A percentile compares a stretch with the other conserved stretches of the same genome.
phyloP scores from a whole-genome alignment of 2,329 filamentous ascomycete species.

The Clarireedia monteithiana region DNA sequence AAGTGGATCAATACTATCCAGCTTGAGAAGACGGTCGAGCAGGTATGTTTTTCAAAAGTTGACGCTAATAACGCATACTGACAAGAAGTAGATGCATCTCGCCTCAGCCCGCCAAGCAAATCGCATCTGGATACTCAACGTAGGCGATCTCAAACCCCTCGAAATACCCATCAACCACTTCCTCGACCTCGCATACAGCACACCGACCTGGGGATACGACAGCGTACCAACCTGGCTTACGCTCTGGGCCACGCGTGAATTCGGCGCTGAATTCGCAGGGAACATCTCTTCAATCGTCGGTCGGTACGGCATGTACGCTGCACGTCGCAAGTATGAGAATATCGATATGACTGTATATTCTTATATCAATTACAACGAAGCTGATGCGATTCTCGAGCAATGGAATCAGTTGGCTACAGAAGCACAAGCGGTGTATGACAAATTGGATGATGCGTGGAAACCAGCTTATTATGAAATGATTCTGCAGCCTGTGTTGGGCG shows the following conservation, averaged over 20 bases:
- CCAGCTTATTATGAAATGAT: constrained; percentile 57
- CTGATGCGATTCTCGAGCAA: constrained; percentile 46
- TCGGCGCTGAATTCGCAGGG: constrained; percentile 40
- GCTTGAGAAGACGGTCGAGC: constrained; percentile 54
- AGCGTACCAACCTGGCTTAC: constrained; percentile 49
- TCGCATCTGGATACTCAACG: constrained; percentile 55
- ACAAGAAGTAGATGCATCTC: constrained; percentile 45
- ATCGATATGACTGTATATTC: constrained; percentile 51
- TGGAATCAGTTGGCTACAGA: constrained; percentile 46
- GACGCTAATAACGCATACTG: too few relatives aligned
- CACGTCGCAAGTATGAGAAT: constrained; percentile 54
- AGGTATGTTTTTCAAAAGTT: constrained; percentile 27
- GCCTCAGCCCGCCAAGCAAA: constrained; percentile 47
- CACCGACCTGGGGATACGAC: constrained; percentile 46
- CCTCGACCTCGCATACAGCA: constrained; percentile 61
- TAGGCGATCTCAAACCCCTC: constrained; percentile 53
- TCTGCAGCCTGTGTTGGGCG: constrained; percentile 51
- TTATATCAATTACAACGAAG: constrained; percentile 57
- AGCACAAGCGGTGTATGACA: constrained; percentile 49
- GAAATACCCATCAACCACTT: constrained; percentile 62
- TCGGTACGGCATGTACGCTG: constrained; percentile 49
- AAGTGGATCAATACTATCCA: constrained; percentile 61
- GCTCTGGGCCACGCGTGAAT: constrained; percentile 50
- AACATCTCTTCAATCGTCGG: constrained; percentile 45
- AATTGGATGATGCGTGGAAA: constrained; percentile 40